Evolutionary conservation across 192 early-diverging fungal genomes (phyloP), one percentile per base, ranked within the genome.

Genomic region (Coemansia sp.): DNA sequence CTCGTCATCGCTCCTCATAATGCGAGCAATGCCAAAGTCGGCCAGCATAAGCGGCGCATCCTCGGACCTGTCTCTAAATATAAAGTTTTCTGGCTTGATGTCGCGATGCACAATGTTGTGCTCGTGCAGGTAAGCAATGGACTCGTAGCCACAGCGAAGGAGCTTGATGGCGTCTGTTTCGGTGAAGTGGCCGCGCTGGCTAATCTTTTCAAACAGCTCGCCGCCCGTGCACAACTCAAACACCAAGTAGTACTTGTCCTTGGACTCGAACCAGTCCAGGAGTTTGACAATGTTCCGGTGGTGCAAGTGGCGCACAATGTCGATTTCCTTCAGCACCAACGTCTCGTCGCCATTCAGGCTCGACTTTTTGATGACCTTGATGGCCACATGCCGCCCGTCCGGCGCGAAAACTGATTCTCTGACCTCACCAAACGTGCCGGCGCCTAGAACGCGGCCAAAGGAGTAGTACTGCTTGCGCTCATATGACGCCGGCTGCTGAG

Each of bases 361-460:
- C 51, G 83, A 82, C 67, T 96, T 95, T 65, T 83, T 84, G 69
- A 97, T 96, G 38, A 97, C 84, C 68, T 97, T 97, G 58, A 94
- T 81, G 0, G 95, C 95, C 19, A 91, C 91, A 23, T 83, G 79
- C 21, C 86, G 82, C 11, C 86, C 83, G 17, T 87, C 84, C n/a
- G 80, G 83, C 41, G 87, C 81, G 8, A 81, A 73, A 5, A 48
- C 73, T n/a, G 87, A 86, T 53, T 80, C 58, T 47, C 85, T 80
- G 42, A 90, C 88, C 18, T 85, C 83, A 27, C 87, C 88, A 68
- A 86, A 90, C 11, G 87, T 82, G 14, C 88, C 88, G 2, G 82
- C 70, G 25, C 85, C 87, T 69, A 89, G 77, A 10, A 75, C 75
- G 22, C 64, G 58, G 23, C 80, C 82, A 56, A 89, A 80, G 3